Base-by-base conservation (phyloP, 306 rosid genomes). In the Pachyrhizus erosus region DNA sequence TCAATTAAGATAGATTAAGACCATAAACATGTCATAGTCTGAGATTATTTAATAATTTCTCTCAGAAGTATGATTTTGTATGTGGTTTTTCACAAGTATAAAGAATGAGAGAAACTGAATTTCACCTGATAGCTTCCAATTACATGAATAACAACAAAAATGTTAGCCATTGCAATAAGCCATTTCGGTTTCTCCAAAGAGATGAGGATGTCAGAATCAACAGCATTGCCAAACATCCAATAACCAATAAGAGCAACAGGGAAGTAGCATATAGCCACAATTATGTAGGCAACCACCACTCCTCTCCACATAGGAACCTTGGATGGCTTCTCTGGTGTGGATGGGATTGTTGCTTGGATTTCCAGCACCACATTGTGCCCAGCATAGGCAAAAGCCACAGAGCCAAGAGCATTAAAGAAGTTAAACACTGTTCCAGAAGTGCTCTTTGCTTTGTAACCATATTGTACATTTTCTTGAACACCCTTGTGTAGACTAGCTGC, bases 251-350 rank as follows among this genome's bases (percentile, higher is more conserved):
- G 17, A 80, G 98, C 94, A 78, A 93, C 99, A 6, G 99, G 99
- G 83, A 96, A 93, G 86, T 96, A 96, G 71, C 99, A 96, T 70
- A 96, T 21, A 37, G 99, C 99, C 26, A 93, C 97, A 57, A 92
- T 26, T 49, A 96, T 92, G 27, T 93, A 96, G n/a, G 99, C 99
- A 27, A 93, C 83, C 12, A 93, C 1, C 11, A 93, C 97, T 77
- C 99, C 99, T 87, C 18, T 89, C 99, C 99, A 96, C 99, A 96
- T 96, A 2, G 99, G 96, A 66, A 86, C 87, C 84, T 96, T 96
- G 0, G 99, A 96, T 9, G 99, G 99, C 79, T 89, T 93, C 85
- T 89, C 93, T 0, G 98, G 94, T 23, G 97, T 89, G 1, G 99
- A 96, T 8, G 98, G 98, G 15, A 96, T 96, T 11, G 99, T 96